Evolutionary conservation across 116 monocot species (phyloP), one percentile per base, ranked within the genome.

Genomic region (Cymodocea nodosa): DNA sequence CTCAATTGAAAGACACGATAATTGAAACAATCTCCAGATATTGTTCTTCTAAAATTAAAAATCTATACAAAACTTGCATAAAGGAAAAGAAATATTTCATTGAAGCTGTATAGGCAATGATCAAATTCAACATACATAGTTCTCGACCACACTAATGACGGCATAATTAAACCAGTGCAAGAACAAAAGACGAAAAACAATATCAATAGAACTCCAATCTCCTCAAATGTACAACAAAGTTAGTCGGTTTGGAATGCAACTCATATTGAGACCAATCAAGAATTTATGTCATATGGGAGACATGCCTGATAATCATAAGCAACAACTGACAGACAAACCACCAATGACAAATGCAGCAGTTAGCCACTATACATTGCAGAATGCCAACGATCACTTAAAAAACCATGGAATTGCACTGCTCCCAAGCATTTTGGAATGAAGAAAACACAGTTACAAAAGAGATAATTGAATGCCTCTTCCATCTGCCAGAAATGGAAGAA

Each of bases 291-390:
- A 66, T 34, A 5, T 4, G 23, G 49, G 25, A 55, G 16, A 15
- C 50, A 52, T 85, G 81, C 97, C 97, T 97, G 97, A 82, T 97
- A 97, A 75, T 97, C 97, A 79, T 85, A 91, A 70, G 90, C 87
- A 30, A 84, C 73, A 60, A 88, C 52, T 11, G 70, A 76, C 65
- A 97, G 70, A 70, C 3, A 85, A 4, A 73, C 79, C 81, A 12
- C 83, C 87, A 78, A 71, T 56, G 70, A 70, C 65, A 72, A 76
- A 97, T 62, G 91, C 76, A 56, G 68, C 62, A 25, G 76, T 81
- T 40, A 88, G 68, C 68, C 73, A 87, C 62, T 80, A 83, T 20
- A 90, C 85, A 76, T 63, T 83, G 51, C 37, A 70, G 30, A 82
- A 63, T 13, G 76, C 56, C 19, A 79, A 73, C 64, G 79, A 50